Base-by-base conservation (phyloP, 2,329 filamentous ascomycete genomes). In the Neopestalotiopsis sp. region DNA sequence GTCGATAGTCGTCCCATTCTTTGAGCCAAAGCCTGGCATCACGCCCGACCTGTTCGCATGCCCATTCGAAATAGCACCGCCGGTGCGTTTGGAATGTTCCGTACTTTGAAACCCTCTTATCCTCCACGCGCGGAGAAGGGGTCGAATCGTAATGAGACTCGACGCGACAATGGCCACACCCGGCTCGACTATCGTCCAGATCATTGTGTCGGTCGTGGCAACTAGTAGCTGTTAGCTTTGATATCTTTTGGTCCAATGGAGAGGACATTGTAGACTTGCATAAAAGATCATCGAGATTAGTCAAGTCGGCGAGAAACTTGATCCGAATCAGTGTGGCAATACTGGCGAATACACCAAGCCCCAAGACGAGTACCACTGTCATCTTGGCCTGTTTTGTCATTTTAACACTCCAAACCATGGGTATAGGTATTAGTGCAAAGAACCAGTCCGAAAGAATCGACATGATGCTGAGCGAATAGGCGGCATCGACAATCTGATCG, bases 181-280 rank as follows among this genome's bases (percentile, higher is more conserved):
- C 1, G 86, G 86, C 73, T 89, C 87, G 66, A 88, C 79, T n/a
- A 88, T 77, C 10, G 85, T 88, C 87, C 87, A 89, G 6, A 88
- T 80, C 82, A 87, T 86, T 45, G 86, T 82, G 69, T 87, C 80
- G 4, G 86, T 88, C 28, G 81, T 84, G 66, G 81, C 80, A 74
- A 81, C 85, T 87, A n/a, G 14, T 34, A 45, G 1, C 6, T 30
- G 34, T 63, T 6, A 65, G 42, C 57, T 59, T 38, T 38, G 34
- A 7, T 30, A 28, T 59, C 17, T 30, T 4, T 5, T 59, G 5
- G 57, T 28, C 24, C 2, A 5, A 2, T 5, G 17, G 4, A 9
- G 6, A 30, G 6, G 24, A 9, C 28, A 59, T 59, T 14, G 24
- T 59, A 56, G 28, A 76, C 83, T 71, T 81, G 87, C 86, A 86